Conservation (phyloP, 768 basidiomycete genomes). For the Lentinula raphanica region DNA sequence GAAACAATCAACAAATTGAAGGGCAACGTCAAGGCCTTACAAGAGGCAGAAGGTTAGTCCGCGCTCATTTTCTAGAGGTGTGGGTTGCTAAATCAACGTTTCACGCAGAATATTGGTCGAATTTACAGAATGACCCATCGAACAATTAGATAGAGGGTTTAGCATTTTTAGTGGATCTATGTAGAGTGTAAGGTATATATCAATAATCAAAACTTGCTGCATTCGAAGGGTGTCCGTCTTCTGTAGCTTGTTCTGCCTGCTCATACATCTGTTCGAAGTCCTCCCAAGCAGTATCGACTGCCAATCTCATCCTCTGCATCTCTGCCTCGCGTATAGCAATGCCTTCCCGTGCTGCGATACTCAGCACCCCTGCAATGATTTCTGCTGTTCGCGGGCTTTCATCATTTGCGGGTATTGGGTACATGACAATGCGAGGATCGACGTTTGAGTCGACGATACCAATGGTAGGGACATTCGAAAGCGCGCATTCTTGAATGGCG, state of each 20-base stretch:
- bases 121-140: slow-evolving; percentile 47
- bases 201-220: not conserved
- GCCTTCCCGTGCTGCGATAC: slow-evolving; percentile 80
- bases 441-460: slow-evolving; percentile 93
- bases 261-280: slow-evolving; percentile 7
- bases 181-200: not conserved
- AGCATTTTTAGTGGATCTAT: not conserved
- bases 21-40: slow-evolving; percentile 81
- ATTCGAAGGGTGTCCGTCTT: not conserved
- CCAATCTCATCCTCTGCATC: slow-evolving; percentile 24
- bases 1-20: slow-evolving; percentile 95
- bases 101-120: slow-evolving; percentile 63
- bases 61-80: not conserved
- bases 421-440: slow-evolving; percentile 95
- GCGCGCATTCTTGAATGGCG: slow-evolving; percentile 88
- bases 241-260: slow-evolving; percentile 3
- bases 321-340: slow-evolving; percentile 39
- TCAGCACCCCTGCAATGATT: slow-evolving; percentile 82
- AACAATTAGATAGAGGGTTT: slow-evolving; percentile 15
- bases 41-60: slow-evolving; percentile 78
- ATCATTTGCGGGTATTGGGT: slow-evolving; percentile 97
- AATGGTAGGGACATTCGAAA: slow-evolving; percentile 87
- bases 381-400: slow-evolving; percentile 90
- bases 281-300: slow-evolving; percentile 12
- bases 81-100: slow-evolving; percentile 15